phyloP scores from a whole-genome alignment of 1,284 basidiomycete genomes.

The Ganoderma sinense region DNA sequence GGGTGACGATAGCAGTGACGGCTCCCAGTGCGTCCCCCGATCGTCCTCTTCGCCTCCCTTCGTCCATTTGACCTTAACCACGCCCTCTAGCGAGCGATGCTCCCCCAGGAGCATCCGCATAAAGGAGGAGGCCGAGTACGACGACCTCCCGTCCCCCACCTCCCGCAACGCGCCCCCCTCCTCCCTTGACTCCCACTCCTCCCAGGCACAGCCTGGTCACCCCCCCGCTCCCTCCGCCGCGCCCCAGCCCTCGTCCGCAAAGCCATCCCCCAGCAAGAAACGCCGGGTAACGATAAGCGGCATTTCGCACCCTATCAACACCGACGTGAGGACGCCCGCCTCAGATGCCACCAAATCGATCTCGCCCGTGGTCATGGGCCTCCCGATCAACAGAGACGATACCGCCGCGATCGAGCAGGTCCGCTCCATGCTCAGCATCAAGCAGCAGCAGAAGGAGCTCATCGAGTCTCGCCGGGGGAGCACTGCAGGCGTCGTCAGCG shows the following conservation, averaged over 20 bases:
- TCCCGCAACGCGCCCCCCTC: slow-evolving; percentile 23
- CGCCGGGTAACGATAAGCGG: slow-evolving; percentile 75
- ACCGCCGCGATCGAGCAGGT: slow-evolving; percentile 65
- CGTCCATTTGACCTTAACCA: slow-evolving; percentile 34
- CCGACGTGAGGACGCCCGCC: slow-evolving; percentile 52
- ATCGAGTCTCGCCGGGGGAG: slow-evolving; percentile 74
- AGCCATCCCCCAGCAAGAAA: slow-evolving; percentile 68
- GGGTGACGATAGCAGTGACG: slow-evolving; percentile 31
- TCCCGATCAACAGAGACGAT: slow-evolving; percentile 66
- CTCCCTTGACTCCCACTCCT: slow-evolving; percentile 37
- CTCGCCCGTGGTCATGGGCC: slow-evolving; percentile 71
- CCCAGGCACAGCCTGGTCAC: slow-evolving; percentile 7
- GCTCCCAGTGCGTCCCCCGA: slow-evolving; percentile 44
- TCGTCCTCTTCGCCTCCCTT: slow-evolving; percentile 35
- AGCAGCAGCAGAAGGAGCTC: slow-evolving; percentile 74
- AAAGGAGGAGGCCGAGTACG: slow-evolving; percentile 69
- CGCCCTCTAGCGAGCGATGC: slow-evolving; percentile 44
- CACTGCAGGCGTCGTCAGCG: slow-evolving; percentile 48
- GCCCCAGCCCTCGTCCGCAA: slow-evolving; percentile 46
- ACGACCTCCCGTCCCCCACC: slow-evolving; percentile 46
- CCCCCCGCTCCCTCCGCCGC: slow-evolving; percentile 15
- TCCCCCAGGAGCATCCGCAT: slow-evolving; percentile 58
- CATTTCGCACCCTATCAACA: slow-evolving; percentile 59
- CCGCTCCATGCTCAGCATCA: slow-evolving; percentile 65
- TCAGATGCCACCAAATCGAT: slow-evolving; percentile 58